Conservation (phyloP, 1,139 yeast species). For the Suhomyces panamericanus region DNA sequence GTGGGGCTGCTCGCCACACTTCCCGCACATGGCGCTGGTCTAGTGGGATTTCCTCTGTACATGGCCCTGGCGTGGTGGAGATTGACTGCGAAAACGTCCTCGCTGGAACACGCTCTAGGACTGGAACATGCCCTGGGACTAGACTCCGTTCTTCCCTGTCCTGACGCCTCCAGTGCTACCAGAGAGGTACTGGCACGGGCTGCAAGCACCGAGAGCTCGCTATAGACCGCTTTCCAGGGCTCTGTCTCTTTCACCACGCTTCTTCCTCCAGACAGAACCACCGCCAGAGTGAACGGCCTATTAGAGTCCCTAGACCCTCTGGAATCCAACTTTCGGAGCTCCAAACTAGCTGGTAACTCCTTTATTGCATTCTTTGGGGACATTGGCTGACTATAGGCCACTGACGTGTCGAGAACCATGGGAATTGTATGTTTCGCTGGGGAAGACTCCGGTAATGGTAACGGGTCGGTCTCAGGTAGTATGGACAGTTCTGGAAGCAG, state of each 20-base stretch:
- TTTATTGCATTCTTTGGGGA: too few species aligned
- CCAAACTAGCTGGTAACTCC: too few species aligned
- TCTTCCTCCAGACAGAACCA: not conserved
- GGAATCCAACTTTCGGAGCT: too few species aligned
- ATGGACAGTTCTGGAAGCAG: not conserved
- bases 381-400: too few species aligned
- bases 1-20: not conserved
- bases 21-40: not conserved
- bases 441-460: too few species aligned
- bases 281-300: not conserved
- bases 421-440: too few species aligned
- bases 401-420: too few species aligned
- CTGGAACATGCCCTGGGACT: conserved; percentile 26
- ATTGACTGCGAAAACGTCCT: conserved; percentile 16
- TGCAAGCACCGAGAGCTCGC: conserved; percentile 51
- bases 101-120: conserved; percentile 17
- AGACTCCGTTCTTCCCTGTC: conserved; percentile 27
- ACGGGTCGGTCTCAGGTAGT: too few species aligned
- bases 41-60: not conserved
- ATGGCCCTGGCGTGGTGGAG: conserved; percentile 13
- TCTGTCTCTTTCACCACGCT: not conserved
- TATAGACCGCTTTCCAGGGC: conserved; percentile 44
- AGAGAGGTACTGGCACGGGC: conserved; percentile 52
- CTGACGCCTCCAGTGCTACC: conserved; percentile 5
- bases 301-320: too few species aligned